Base-by-base conservation (phyloP, 1,284 basidiomycete species). In the Ceratobasidium sp. region DNA sequence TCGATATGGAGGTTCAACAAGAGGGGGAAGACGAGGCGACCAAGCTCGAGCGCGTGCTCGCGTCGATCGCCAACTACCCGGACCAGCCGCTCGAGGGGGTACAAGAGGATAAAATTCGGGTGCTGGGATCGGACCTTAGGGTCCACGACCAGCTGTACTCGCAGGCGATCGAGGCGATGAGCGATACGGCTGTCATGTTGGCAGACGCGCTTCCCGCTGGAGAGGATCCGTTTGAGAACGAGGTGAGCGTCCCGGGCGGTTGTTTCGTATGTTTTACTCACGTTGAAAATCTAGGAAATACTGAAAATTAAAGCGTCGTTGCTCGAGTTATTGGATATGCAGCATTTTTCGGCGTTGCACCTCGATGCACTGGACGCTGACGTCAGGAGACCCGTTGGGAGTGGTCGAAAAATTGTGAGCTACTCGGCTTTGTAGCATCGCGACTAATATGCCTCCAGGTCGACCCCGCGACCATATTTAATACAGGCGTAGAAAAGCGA, bases 321-420 rank as follows among this genome's bases (percentile, higher is more conserved):
- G 87, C 88, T 86, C 78, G 84, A 87, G 54, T 83, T 92, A 6
- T 82, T 94, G 22, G 91, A 93, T 77, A 84, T 90, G 4, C 85
- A 88, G 61, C 83, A 84, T 5, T 87, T 89, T 77, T 87, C 93
- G 82, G 81, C 80, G 22, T 81, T 84, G 6, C 88, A 92, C 76
- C 85, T 86, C 75, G 79, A 85, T 53, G 83, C 85, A 7, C 81
- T 95, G 0, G 56, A 58, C 39, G 83, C 85, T 24, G 84, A 85
- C 4, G 80, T 95, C 1, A 82, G 88, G 49, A 87, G 91, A 78
- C 81, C 83, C 48, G 80, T 93, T 24, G 81, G 84, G 11, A 82
- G 80, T 65, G 87, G 86, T 29, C 86, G 89, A 63, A 80, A 84
- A 41, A 85, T 93, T 66, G 92, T 93, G 79, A 87, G 81, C 41